Conservation (phyloP, 2,329 filamentous ascomycete genomes). For the Pestalotiopsis sp. region DNA sequence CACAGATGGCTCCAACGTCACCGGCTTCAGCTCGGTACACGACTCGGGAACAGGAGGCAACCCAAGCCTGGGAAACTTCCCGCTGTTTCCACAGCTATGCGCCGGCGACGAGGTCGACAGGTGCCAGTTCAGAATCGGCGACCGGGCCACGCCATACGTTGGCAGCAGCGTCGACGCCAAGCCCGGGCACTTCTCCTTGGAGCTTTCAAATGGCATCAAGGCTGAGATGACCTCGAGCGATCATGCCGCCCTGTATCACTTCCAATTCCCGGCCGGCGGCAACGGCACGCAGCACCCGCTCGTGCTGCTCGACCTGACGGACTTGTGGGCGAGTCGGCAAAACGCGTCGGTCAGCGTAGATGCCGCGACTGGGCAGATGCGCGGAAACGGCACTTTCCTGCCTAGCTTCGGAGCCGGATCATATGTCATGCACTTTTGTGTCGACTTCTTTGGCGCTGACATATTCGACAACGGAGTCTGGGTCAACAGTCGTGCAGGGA, state of each 20-base stretch:
- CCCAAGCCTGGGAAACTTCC: slow-evolving; percentile 49
- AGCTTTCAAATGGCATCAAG: slow-evolving; percentile 53
- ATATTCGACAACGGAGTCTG: slow-evolving; percentile 13
- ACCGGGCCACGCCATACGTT: slow-evolving; percentile 44
- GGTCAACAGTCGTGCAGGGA: slow-evolving; percentile 39
- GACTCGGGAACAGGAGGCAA: slow-evolving; percentile 49
- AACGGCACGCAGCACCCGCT: slow-evolving; percentile 42
- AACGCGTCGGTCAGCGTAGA: slow-evolving; percentile 56
- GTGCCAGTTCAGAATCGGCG: slow-evolving; percentile 55
- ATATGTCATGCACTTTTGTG: slow-evolving; percentile 61
- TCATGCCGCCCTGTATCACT: slow-evolving; percentile 63
- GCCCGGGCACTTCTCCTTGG: slow-evolving; percentile 63
- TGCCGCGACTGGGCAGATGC: slow-evolving; percentile 52
- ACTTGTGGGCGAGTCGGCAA: slow-evolving; percentile 54
- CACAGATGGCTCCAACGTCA: slow-evolving; percentile 49
- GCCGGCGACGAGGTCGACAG: slow-evolving; percentile 53
- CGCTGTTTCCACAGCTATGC: slow-evolving; percentile 47
- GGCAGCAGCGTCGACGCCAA: slow-evolving; percentile 47
- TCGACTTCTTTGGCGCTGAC: slow-evolving; percentile 10
- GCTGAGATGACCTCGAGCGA: slow-evolving; percentile 65
- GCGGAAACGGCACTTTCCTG: slow-evolving; percentile 58
- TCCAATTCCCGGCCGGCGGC: slow-evolving; percentile 55
- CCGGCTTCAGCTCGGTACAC: slow-evolving; percentile 52
- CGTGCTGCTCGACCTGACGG: slow-evolving; percentile 62
- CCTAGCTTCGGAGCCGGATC: slow-evolving; percentile 65